phyloP scores from a whole-genome alignment of 2,329 filamentous ascomycete species.

The Aspergillus chevalieri region DNA sequence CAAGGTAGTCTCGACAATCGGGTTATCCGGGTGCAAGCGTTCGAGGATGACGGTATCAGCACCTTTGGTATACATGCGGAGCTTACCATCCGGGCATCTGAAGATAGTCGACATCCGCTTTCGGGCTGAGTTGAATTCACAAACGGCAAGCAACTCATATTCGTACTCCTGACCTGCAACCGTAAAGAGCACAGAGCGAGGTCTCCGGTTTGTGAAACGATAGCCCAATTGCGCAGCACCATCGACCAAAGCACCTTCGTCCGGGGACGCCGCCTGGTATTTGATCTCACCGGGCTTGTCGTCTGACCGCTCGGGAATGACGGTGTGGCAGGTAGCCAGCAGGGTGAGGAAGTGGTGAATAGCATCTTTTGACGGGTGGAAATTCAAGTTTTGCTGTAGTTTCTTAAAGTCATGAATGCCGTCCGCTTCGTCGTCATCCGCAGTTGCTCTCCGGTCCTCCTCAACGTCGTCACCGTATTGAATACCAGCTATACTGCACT shows the following conservation, averaged over 20 bases:
- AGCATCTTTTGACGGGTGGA: conserved; percentile 51
- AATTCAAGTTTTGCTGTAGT: conserved; percentile 63
- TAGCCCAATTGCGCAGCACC: conserved; percentile 83
- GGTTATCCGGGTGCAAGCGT: conserved; percentile 74
- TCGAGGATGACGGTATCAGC: conserved; percentile 97
- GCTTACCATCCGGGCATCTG: conserved; percentile 90
- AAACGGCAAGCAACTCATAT: conserved; percentile 91
- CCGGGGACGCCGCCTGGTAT: conserved; percentile 95
- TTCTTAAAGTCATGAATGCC: conserved; percentile 80
- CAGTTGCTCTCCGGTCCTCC: conserved; percentile 76
- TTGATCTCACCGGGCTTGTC: conserved; percentile 78
- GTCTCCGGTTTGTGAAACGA: conserved; percentile 84
- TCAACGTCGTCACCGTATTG: conserved; percentile 90
- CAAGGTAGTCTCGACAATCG: conserved; percentile 80
- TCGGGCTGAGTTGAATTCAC: conserved; percentile 95
- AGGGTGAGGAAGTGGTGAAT: conserved; percentile 83
- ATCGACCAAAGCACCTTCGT: conserved; percentile 93
- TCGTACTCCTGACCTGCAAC: conserved; percentile 66
- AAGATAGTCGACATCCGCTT: conserved; percentile 99
- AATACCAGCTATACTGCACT: conserved; percentile 85
- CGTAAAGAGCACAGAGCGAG: conserved; percentile 76
- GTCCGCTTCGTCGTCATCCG: conserved; percentile 69
- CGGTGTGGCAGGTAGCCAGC: conserved; percentile 87
- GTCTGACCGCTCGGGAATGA: conserved; percentile 84
- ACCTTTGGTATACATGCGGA: conserved; percentile 90